Conservation (phyloP, 305 asterid genomes). For the Plantago lanceolata region DNA sequence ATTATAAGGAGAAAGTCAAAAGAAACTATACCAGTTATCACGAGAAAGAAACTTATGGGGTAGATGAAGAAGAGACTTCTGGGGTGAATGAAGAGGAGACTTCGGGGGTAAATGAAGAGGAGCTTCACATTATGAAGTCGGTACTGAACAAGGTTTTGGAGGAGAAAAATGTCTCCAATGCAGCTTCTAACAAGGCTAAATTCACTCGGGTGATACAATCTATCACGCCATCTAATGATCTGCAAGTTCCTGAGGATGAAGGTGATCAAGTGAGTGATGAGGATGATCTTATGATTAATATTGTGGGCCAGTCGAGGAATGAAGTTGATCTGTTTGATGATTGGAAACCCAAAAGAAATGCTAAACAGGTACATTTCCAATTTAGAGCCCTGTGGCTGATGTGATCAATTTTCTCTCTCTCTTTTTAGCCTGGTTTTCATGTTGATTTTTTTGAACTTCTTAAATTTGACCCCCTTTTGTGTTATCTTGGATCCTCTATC, state of each 20-base stretch:
- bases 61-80: no score
- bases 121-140: constrained; percentile 64
- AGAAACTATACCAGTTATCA: constrained; percentile 21
- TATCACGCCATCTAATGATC: constrained; percentile 29
- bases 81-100: constrained; percentile 29
- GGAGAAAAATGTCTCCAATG: constrained; percentile 35
- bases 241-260: constrained; percentile 32
- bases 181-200: constrained; percentile 24
- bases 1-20: constrained; percentile 18
- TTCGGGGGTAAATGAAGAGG: constrained; percentile 61
- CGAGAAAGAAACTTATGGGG: no score
- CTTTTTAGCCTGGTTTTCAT: not conserved
- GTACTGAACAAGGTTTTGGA: constrained; percentile 62
- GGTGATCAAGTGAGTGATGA: constrained; percentile 56
- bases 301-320: constrained; percentile 38
- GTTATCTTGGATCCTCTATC: constrained; percentile 34
- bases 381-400: not conserved
- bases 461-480: constrained; percentile 13
- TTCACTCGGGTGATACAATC: constrained; percentile 26
- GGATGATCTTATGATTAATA: constrained; percentile 56
- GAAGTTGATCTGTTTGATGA: constrained; percentile 32
- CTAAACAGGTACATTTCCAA: constrained; percentile 31
- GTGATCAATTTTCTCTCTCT: no score
- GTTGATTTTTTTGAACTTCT: not conserved
- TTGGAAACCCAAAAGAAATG: constrained; percentile 28